phyloP scores from a whole-genome alignment of 2,329 filamentous ascomycete genomes.

The Sporothrix phasma region DNA sequence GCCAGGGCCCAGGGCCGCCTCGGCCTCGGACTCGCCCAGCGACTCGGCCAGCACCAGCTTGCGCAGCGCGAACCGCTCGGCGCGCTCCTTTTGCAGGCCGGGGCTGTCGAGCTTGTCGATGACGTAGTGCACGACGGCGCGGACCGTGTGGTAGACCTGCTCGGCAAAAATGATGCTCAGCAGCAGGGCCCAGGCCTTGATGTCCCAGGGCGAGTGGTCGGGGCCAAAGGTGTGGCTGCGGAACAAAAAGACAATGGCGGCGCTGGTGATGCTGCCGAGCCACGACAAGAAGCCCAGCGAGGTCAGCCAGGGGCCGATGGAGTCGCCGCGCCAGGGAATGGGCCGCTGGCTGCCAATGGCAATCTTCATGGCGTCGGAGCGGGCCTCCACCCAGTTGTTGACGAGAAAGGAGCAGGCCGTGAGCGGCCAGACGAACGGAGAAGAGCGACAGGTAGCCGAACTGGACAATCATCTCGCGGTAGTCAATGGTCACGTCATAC shows the following conservation, averaged over 20 bases:
- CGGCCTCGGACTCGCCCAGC: slow-evolving; percentile 46
- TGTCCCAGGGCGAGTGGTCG: slow-evolving; percentile 55
- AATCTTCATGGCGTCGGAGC: slow-evolving; percentile 86
- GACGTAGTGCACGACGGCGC: slow-evolving; percentile 60
- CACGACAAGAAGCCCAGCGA: slow-evolving; percentile 83
- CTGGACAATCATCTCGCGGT: slow-evolving; percentile 88
- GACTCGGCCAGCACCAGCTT: slow-evolving; percentile 70
- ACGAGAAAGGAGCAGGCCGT: slow-evolving; percentile 78
- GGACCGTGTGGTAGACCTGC: slow-evolving; percentile 75
- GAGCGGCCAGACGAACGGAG: slow-evolving; percentile 89
- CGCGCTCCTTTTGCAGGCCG: slow-evolving; percentile 73
- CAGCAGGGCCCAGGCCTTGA: slow-evolving; percentile 72
- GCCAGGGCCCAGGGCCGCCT: slow-evolving; percentile 36
- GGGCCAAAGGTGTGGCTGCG: slow-evolving; percentile 56
- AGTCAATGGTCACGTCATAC: slow-evolving; percentile 85
- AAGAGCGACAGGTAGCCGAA: slow-evolving; percentile 83
- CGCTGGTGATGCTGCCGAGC: slow-evolving; percentile 80
- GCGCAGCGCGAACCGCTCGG: slow-evolving; percentile 69
- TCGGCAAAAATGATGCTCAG: slow-evolving; percentile 77
- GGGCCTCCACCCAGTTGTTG: slow-evolving; percentile 94
- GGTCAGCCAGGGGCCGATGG: slow-evolving; percentile 86
- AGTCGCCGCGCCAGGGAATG: slow-evolving; percentile 81
- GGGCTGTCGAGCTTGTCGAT: slow-evolving; percentile 77
- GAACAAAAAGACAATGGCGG: slow-evolving; percentile 86
- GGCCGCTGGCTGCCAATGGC: slow-evolving; percentile 81